Conservation (phyloP, 2,329 filamentous ascomycete genomes). For the Sporothrix dimorphospora region DNA sequence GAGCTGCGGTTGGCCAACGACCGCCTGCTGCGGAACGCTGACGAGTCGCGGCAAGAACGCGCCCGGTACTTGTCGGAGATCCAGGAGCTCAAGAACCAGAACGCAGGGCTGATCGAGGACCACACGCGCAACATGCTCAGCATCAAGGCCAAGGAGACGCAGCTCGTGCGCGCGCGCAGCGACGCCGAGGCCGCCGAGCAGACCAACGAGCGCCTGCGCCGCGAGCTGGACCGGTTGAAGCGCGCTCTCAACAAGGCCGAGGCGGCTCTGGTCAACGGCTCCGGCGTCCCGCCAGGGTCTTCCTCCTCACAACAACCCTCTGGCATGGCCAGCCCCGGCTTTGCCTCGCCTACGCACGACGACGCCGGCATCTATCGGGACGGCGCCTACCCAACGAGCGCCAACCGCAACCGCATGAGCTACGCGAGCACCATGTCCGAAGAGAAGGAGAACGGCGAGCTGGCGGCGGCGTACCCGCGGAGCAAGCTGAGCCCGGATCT, state of each 20-base stretch:
- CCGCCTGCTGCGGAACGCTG: slow-evolving; percentile 70
- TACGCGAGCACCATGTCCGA: slow-evolving; percentile 69
- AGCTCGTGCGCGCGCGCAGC: slow-evolving; percentile 86
- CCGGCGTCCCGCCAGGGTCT: too few relatives aligned
- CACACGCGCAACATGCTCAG: slow-evolving; percentile 93
- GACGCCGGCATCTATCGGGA: slow-evolving; percentile 65
- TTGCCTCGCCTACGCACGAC: slow-evolving; percentile 59
- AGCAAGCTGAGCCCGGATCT: slow-evolving; percentile 61
- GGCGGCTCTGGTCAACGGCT: slow-evolving; percentile 39
- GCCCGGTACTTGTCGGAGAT: slow-evolving; percentile 83
- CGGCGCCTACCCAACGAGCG: slow-evolving; percentile 43
- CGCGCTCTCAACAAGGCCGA: slow-evolving; percentile 72
- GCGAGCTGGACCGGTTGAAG: slow-evolving; percentile 92
- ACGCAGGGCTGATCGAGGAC: slow-evolving; percentile 94
- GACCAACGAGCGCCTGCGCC: slow-evolving; percentile 77
- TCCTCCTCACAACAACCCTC: too few relatives aligned
- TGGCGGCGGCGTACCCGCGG: slow-evolving; percentile 45
- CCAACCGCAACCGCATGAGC: slow-evolving; percentile 58
- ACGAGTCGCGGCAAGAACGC: slow-evolving; percentile 81
- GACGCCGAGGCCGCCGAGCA: slow-evolving; percentile 89
- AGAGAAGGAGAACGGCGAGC: slow-evolving; percentile 74
- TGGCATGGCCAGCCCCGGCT: slow-evolving; percentile 39
- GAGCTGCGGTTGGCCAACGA: slow-evolving; percentile 86
- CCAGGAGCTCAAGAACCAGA: slow-evolving; percentile 93
- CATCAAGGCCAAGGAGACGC: slow-evolving; percentile 98